Evolutionary conservation across 768 basidiomycete genomes (phyloP).

Genomic region (Amanita rubescens): DNA sequence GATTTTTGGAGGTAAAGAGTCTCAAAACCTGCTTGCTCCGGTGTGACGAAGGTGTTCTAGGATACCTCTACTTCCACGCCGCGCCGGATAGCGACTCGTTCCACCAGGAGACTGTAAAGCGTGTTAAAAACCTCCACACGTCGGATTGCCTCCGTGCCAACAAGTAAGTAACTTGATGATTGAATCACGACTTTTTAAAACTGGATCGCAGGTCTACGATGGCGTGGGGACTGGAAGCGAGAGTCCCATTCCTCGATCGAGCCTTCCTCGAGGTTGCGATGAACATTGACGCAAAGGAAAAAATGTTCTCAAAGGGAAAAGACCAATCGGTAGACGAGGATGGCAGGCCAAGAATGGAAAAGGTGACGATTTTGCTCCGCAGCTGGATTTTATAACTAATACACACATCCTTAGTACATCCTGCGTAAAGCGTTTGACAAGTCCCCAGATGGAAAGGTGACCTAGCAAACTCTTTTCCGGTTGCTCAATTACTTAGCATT

Average conservation of each 20-base stretch:
- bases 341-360: conserved; percentile 91
- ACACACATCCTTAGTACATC: conserved; percentile 59
- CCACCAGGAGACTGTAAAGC: conserved; percentile 90
- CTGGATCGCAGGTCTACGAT: conserved; percentile 71
- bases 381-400: conserved; percentile 4
- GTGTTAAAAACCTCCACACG: conserved; percentile 97
- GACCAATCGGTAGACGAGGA: conserved; percentile 72
- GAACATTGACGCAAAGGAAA: conserved; percentile 81
- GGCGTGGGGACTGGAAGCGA: conserved; percentile 99
- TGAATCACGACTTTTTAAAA: not conserved
- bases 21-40: not conserved
- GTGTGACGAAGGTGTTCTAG: conserved; percentile 29
- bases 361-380: conserved; percentile 40
- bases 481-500: not conserved
- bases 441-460: conserved; percentile 67
- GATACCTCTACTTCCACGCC: conserved; percentile 99
- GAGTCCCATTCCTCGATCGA: conserved; percentile 98
- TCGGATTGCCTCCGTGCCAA: conserved; percentile 97
- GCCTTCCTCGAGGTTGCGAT: conserved; percentile 90
- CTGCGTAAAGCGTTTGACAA: conserved; percentile 94
- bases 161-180: conserved; percentile 53
- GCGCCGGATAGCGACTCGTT: conserved; percentile 84
- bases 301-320: conserved; percentile 82
- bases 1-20: conserved; percentile 76
- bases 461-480: not conserved